Conservation (phyloP, 163 green algal species). For the Scenedesmus sp. region DNA sequence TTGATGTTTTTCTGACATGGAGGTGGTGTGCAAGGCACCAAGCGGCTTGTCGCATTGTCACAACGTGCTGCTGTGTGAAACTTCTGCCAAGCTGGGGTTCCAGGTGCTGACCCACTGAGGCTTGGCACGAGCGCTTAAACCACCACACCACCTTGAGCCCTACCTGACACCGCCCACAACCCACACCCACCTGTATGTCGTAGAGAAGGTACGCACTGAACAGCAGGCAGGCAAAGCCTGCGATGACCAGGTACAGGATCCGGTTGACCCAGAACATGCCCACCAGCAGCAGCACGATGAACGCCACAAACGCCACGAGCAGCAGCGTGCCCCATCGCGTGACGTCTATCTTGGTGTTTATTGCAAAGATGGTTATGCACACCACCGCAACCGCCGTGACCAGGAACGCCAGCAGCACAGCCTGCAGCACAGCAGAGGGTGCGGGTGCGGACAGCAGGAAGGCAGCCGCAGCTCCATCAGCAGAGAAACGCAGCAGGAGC, state of each 20-base stretch:
- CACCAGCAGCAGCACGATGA: constrained; percentile 57
- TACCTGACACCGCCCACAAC: background rate
- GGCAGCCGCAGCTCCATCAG: background rate
- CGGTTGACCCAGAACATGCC: constrained; percentile 56
- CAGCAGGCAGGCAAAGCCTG: constrained; percentile 59
- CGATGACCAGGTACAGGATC: constrained; percentile 58
- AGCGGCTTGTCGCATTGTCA: too few relatives aligned
- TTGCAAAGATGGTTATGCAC: constrained; percentile 54
- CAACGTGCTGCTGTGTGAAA: too few relatives aligned
- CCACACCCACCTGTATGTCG: constrained; percentile 59
- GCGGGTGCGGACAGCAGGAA: background rate
- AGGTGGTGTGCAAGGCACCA: too few relatives aligned
- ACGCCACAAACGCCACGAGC: constrained; percentile 25
- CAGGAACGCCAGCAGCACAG: constrained; percentile 39
- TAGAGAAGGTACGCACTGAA: constrained; percentile 66
- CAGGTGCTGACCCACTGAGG: too few relatives aligned
- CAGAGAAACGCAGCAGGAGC: too few relatives aligned
- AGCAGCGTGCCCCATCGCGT: constrained; percentile 56
- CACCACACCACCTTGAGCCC: background rate
- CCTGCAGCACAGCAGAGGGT: background rate
- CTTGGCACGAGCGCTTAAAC: too few relatives aligned
- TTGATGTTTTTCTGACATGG: too few relatives aligned
- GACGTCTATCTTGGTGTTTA: constrained; percentile 57
- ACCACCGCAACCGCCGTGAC: constrained; percentile 40
- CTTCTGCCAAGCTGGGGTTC: too few relatives aligned